Evolutionary conservation across 345 rosid species (phyloP), one percentile per base, ranked within the genome.

Genomic region (Corchorus olitorius): DNA sequence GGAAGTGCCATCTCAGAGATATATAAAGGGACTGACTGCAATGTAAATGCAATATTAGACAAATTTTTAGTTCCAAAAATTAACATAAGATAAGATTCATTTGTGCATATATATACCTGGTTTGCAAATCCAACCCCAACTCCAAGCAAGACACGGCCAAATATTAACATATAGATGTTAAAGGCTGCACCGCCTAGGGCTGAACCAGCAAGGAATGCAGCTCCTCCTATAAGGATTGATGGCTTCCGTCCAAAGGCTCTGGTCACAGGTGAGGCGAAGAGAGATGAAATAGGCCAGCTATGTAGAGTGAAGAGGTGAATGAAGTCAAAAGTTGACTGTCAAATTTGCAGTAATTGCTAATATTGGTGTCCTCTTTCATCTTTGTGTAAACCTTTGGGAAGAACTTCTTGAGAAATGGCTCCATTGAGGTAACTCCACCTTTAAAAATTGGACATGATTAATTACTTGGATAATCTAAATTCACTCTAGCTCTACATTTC

Each of bases 391-490:
- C 92, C 70, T 81, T 67, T 16, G 86, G 90, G 71, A 91, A 93
- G 76, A 91, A 91, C 56, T 83, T 83, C 75, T 79, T 74, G 14
- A 84, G 76, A 75, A 92, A 91, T 8, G 95, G 86, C 53, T 89
- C 92, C 97, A 92, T 92, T 1, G 97, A 89, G n/a, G 94, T 92
- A 77, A 92, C 97, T 62, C 93, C 94, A 77, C 97, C 97, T 91
- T 75, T n/a, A 56, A 10, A 34, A 14, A 27, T 0, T 27, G 9
- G 3, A 53, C 50, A 72, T 10, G 27, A 58, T 17, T 27, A 62
- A 14, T 4, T 27, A 22, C 16, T 59, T 59, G 22, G 63, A 59
- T 59, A 10, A 22, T 13, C 3, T 20, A 4, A 56, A 20, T n/a
- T n/a, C n/a, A 17, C 10, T 54, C 20, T n/a, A 52, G n/a, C 43